Conservation (phyloP, 148 eudicot genomes). For the Silene latifolia region DNA sequence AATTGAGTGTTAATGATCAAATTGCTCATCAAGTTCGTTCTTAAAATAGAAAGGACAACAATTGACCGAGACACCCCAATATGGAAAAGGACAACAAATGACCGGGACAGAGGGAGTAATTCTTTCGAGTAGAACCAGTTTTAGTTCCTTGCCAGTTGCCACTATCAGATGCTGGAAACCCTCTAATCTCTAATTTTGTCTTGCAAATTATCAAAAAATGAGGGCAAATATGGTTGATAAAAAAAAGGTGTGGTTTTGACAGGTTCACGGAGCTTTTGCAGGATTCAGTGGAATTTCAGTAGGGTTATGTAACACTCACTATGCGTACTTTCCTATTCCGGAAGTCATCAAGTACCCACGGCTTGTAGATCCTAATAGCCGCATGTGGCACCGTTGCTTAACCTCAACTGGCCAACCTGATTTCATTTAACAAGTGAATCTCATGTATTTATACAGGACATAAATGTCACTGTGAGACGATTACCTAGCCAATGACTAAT, state of each 20-base stretch:
- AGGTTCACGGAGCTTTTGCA: conserved; percentile 99
- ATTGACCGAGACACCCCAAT: too few relatives aligned
- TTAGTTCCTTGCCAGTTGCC: conserved; percentile 1
- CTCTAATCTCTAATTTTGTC: not conserved
- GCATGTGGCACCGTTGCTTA: conserved; percentile 99
- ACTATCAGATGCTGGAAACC: not conserved
- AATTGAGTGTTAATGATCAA: too few relatives aligned
- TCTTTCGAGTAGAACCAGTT: not conserved
- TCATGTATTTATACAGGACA: conserved; percentile 1
- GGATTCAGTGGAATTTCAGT: conserved; percentile 98
- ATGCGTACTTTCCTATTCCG: conserved; percentile 92
- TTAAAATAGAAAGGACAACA: too few relatives aligned
- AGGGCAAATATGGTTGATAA: not conserved
- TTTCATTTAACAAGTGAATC: conserved; percentile 46
- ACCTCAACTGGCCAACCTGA: conserved; percentile 99
- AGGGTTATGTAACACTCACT: conserved; percentile 93
- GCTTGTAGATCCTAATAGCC: conserved; percentile 88
- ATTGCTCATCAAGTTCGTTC: too few relatives aligned
- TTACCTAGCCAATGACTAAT: not conserved
- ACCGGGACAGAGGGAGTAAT: too few relatives aligned
- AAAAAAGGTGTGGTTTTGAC: conserved; percentile 26
- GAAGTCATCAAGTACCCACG: conserved; percentile 87
- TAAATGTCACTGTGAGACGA: not conserved
- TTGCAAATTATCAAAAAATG: not conserved
- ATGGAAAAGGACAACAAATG: too few relatives aligned